Base-by-base conservation (phyloP, 2,329 filamentous ascomycete genomes). In the Epichloe brachyelytri region DNA sequence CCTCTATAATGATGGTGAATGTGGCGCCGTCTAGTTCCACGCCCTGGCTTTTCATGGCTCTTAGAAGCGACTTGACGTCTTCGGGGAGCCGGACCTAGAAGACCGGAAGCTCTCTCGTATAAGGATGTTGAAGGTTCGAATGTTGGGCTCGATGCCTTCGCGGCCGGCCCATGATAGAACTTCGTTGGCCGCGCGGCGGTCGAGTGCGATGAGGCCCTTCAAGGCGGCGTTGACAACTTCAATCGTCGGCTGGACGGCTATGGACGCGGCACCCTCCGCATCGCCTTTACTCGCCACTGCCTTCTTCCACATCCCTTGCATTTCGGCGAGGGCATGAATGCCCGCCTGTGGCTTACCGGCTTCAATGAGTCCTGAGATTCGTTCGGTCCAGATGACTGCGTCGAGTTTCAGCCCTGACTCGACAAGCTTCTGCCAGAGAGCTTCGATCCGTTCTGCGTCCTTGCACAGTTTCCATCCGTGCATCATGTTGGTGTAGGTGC, bases 401-500 rank as follows among this genome's bases (percentile, higher is more conserved):
- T 91, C 86, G 4, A 88, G 79, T 55, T 75, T 67, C 10, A 80
- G 59, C 2, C 78, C 77, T 1, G 79, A 75, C 8, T 61, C 62
- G 3, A 76, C 60, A 66, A 93, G 78, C 55, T 77, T 78, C 0
- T 66, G 57, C 87, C 88, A 94, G 34, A 89, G 74, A 1, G 72
- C 72, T 51, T 83, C 77, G 54, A 90, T 71, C 20, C 75, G 79
- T n/a, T 70, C 63, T 0, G 72, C 56, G 58, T 88, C 81, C 50
- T 73, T 72, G 47, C 78, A 73, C 47, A 71, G 73, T 60, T 76
- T 78, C 65, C 82, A 88, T 1, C 86, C 86, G 51, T 79, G 74
- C 57, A 93, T 78, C 77, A 93, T 85, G 43, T 78, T 70, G 39
- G 81, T 84, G 78, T 85, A 93, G 0, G 86, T 84, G 57, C 71